Conservation (phyloP, 345 rosid genomes). For the Murraya koenigii region DNA sequence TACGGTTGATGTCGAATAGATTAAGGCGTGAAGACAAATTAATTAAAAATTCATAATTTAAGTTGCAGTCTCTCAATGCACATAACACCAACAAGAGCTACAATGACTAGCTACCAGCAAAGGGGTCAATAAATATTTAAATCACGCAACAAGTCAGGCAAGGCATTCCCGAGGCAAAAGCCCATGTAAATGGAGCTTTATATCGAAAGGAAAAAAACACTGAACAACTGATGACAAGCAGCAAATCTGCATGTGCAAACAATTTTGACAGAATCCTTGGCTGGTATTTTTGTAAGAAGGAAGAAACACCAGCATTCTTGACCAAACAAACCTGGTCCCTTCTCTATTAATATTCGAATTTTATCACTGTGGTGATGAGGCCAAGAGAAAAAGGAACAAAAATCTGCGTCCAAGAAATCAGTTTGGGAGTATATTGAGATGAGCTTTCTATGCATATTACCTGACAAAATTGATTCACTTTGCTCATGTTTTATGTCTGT, state of each 20-base stretch:
- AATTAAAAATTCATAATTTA: not conserved
- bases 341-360: not conserved
- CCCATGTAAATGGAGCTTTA: not conserved
- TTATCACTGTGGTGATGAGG: not conserved
- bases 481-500: not conserved
- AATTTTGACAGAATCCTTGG: slow-evolving; percentile 5
- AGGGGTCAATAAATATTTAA: too few relatives aligned
- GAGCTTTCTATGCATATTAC: not conserved
- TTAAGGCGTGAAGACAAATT: not conserved
- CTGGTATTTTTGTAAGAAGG: not conserved
- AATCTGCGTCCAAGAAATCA: slow-evolving; percentile 17
- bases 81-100: too few relatives aligned
- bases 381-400: not conserved
- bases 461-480: not conserved
- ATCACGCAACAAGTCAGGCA: not conserved
- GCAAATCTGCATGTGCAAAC: not conserved
- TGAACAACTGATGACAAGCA: not conserved
- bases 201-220: too few relatives aligned
- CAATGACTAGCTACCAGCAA: too few relatives aligned
- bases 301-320: not conserved
- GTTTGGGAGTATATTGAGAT: slow-evolving; percentile 11
- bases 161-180: slow-evolving; percentile 6
- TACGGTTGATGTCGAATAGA: slow-evolving; percentile 4
- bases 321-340: slow-evolving; percentile 8
- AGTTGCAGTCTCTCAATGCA: not conserved